These are phyloP conservation scores for Tilletia horrida DNA, from an alignment of 1,284 basidiomycete species.

Conservation along the genomic window DNA sequence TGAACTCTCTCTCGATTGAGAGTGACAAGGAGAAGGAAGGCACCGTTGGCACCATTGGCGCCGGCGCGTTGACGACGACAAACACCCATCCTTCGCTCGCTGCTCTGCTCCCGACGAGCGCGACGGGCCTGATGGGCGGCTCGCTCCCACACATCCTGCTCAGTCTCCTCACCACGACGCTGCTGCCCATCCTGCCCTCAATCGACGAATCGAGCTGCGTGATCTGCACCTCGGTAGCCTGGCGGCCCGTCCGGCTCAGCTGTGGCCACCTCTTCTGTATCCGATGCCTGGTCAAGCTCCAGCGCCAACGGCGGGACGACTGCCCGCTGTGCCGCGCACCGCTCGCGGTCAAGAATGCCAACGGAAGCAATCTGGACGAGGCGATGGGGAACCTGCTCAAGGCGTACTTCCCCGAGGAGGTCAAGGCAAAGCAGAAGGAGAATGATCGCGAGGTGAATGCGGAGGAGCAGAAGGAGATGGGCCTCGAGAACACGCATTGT, in stretches of 20 bases:
- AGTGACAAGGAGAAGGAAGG: too few relatives aligned
- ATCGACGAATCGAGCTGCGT: conserved; percentile 67
- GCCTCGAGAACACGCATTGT: conserved; percentile 56
- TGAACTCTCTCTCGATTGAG: not conserved
- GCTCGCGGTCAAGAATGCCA: conserved; percentile 45
- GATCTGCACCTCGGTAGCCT: conserved; percentile 57
- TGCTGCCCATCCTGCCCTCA: conserved; percentile 77
- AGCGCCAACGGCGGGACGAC: conserved; percentile 71
- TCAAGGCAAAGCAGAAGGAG: conserved; percentile 70
- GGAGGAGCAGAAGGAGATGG: conserved; percentile 70
- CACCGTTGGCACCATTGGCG: not conserved
- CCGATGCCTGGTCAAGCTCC: conserved; percentile 87
- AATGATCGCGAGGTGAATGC: conserved; percentile 73
- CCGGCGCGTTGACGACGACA: conserved; percentile 21
- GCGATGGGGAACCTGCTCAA: conserved; percentile 79
- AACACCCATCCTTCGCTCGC: conserved; percentile 44
- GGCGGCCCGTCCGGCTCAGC: conserved; percentile 65
- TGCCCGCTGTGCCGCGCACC: conserved; percentile 73
- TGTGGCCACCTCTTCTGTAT: conserved; percentile 91
- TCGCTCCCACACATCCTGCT: conserved; percentile 73
- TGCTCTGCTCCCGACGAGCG: conserved; percentile 39
- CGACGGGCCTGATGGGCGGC: conserved; percentile 43
- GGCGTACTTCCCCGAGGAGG: conserved; percentile 86
- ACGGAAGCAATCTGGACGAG: conserved; percentile 66
- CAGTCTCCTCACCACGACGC: conserved; percentile 76